These are phyloP conservation scores for Pichia sp. DNA, from an alignment of 1,139 yeast species.

Conservation along the genomic window DNA sequence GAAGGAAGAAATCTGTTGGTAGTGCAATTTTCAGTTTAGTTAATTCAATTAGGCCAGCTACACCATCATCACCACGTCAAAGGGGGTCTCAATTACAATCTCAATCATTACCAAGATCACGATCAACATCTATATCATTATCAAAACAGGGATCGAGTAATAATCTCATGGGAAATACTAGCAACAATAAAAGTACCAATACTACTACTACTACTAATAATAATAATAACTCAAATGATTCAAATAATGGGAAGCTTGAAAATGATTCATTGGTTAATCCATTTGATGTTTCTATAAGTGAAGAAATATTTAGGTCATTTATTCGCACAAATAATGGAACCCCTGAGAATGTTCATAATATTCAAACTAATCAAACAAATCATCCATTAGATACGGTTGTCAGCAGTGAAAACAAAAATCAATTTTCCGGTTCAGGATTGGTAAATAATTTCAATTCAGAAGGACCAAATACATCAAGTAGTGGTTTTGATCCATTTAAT, in stretches of 20 bases:
- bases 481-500: neutral
- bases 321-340: neutral
- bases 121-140: constrained; percentile 6
- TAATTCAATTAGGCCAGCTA: constrained; percentile 22
- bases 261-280: neutral
- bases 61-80: constrained; percentile 3
- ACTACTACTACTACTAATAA: neutral
- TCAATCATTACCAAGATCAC: constrained; percentile 2
- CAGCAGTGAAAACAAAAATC: neutral
- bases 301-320: neutral
- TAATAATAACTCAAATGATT: neutral
- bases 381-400: constrained; percentile 1
- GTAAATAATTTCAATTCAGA: neutral
- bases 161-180: neutral
- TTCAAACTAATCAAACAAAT: neutral
- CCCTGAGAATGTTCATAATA: neutral
- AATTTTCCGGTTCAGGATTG: neutral
- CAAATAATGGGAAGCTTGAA: neutral
- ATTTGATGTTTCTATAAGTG: neutral
- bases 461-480: neutral
- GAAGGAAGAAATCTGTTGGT: constrained; percentile 24
- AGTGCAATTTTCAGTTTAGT: constrained; percentile 22
- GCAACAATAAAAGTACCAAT: neutral
- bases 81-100: no score
- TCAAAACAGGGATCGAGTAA: constrained; percentile 1